phyloP scores from a whole-genome alignment of 768 basidiomycete species.

The Dioszegia hungarica region DNA sequence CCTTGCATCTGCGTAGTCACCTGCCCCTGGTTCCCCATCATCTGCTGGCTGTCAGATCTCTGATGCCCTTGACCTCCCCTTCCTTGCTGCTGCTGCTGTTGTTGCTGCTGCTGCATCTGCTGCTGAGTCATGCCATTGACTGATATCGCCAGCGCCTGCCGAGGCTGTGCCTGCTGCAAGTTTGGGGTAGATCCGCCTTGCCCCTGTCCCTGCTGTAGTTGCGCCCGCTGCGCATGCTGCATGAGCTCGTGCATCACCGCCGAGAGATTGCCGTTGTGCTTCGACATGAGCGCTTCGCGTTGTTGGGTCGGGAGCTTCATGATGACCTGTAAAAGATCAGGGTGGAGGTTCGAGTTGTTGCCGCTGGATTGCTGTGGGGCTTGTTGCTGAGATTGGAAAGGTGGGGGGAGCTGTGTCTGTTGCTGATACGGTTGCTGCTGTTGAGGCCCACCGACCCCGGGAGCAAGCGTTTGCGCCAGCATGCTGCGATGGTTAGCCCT shows the following conservation, averaged over 20 bases:
- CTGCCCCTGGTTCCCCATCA: slow-evolving; percentile 18
- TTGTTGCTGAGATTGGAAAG: slow-evolving; percentile 8
- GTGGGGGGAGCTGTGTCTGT: slow-evolving; percentile 7
- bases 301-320: background rate
- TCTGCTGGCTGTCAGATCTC: slow-evolving; percentile 22
- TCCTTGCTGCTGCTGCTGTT: slow-evolving; percentile 2
- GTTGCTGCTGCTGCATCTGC: slow-evolving; percentile 13
- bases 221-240: too few relatives aligned
- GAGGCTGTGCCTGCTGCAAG: background rate
- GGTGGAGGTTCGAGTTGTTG: background rate
- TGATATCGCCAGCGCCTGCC: background rate
- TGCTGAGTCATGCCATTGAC: background rate
- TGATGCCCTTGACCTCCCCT: background rate
- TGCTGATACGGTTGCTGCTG: slow-evolving; percentile 7
- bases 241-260: background rate
- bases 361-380: background rate
- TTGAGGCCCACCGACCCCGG: background rate
- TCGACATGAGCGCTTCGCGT: background rate
- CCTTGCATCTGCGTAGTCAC: background rate
- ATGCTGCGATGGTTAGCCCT: slow-evolving; percentile 15
- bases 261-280: slow-evolving; percentile 1
- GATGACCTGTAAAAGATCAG: background rate
- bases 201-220: background rate
- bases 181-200: background rate
- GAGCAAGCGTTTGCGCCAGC: slow-evolving; percentile 16